phyloP scores from a whole-genome alignment of 768 basidiomycete genomes.

The Postia placenta region DNA sequence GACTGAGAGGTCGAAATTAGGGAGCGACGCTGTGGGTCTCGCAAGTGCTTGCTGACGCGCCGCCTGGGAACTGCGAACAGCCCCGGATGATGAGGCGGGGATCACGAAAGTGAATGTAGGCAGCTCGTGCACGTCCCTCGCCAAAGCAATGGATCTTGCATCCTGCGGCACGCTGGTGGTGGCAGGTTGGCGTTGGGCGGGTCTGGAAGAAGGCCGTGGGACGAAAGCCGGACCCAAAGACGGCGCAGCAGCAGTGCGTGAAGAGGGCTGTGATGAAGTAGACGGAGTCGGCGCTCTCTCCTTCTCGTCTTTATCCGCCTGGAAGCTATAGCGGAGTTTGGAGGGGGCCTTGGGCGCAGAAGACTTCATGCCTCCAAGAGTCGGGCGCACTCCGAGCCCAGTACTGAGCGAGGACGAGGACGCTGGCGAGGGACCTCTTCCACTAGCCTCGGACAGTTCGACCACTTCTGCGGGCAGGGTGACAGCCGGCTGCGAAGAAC shows the following conservation, averaged over 20 bases:
- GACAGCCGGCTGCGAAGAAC: constrained; percentile 15
- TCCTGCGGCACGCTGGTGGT: constrained; percentile 11
- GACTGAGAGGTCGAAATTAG: constrained; percentile 32
- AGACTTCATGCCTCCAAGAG: constrained; percentile 30
- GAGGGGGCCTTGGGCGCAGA: constrained; percentile 71
- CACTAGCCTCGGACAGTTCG: constrained; percentile 28
- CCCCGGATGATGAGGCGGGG: constrained; percentile 17
- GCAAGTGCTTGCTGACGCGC: constrained; percentile 33
- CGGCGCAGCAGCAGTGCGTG: constrained; percentile 13
- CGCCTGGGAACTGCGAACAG: constrained; percentile 15
- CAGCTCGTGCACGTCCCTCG: constrained; percentile 26
- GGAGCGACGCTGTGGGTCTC: constrained; percentile 38
- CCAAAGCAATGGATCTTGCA: constrained; percentile 21
- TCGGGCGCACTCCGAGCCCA: neutral
- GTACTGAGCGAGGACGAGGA: neutral
- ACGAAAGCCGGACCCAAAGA: constrained; percentile 7
- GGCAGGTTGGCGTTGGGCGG: neutral
- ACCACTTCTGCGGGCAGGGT: constrained; percentile 33
- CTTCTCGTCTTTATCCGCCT: constrained; percentile 43
- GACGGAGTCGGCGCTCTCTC: constrained; percentile 2
- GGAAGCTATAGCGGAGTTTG: constrained; percentile 69
- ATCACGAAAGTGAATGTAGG: constrained; percentile 29
- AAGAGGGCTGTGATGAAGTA: constrained; percentile 25
- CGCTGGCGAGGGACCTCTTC: constrained; percentile 12
- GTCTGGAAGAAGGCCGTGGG: constrained; percentile 10